These are phyloP conservation scores for Raffaelea ambrosiae DNA, from an alignment of 2,329 filamentous ascomycete genomes.

Conservation along the genomic window DNA sequence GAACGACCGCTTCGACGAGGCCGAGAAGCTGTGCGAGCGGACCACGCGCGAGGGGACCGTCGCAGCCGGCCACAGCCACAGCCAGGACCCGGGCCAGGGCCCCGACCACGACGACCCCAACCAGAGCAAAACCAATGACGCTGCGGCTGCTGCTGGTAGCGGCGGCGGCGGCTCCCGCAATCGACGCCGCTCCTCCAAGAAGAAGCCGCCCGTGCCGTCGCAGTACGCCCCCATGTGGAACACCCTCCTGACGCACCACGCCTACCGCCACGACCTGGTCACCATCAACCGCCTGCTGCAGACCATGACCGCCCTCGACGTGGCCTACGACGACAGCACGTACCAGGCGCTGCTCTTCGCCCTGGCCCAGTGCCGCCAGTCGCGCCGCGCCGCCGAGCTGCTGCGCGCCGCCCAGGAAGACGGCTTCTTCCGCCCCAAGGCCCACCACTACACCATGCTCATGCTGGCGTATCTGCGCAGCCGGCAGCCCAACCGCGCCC, in stretches of 20 bases:
- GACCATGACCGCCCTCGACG: conserved; percentile 35
- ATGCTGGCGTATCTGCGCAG: conserved; percentile 42
- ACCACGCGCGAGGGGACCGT: conserved; percentile 39
- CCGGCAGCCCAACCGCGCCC: conserved; percentile 32
- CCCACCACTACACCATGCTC: conserved; percentile 43
- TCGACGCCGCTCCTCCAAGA: too few relatives aligned
- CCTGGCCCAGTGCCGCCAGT: conserved; percentile 39
- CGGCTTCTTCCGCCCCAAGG: conserved; percentile 33
- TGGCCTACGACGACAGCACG: conserved; percentile 42
- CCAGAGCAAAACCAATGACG: too few relatives aligned
- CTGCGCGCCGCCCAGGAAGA: conserved; percentile 34
- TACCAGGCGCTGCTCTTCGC: conserved; percentile 41
- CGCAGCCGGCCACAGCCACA: conserved; percentile 11
- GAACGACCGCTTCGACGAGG: conserved; percentile 43
- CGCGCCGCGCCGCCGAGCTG: conserved; percentile 40
- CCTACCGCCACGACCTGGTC: conserved; percentile 47
- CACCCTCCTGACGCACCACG: conserved; percentile 61
- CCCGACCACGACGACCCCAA: too few relatives aligned
- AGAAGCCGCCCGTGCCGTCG: too few relatives aligned
- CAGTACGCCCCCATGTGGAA: conserved; percentile 69
- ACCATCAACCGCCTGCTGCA: conserved; percentile 39
- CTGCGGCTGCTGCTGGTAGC: too few relatives aligned
- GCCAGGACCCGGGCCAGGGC: neutral
- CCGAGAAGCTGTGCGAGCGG: conserved; percentile 50
- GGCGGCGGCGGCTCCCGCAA: too few relatives aligned